Evolutionary conservation across 2,329 filamentous ascomycete genomes (phyloP).

Genomic region (Coniochaeta pulveracea): DNA sequence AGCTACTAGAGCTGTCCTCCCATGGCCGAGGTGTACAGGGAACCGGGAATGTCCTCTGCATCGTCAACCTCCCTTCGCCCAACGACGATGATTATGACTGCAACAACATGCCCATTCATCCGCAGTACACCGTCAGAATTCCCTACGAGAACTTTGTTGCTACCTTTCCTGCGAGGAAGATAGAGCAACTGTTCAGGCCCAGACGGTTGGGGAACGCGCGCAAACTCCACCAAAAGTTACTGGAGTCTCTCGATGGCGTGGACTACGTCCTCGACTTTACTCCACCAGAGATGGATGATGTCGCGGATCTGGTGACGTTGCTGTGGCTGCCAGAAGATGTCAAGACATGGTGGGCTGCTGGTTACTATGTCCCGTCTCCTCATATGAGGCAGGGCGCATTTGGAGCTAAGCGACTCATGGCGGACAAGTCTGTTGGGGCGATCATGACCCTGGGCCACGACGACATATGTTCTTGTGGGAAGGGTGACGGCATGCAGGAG

Average conservation of each 20-base stretch:
- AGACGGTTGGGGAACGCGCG: conserved; percentile 26
- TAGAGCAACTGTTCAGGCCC: conserved; percentile 31
- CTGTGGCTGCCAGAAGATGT: conserved; percentile 38
- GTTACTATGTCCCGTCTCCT: conserved; percentile 9
- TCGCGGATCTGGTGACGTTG: conserved; percentile 21
- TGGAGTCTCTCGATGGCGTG: conserved; percentile 28
- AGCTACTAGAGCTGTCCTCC: conserved; percentile 6
- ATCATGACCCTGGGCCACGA: conserved; percentile 35
- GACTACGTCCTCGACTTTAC: conserved; percentile 53
- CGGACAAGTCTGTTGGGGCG: conserved; percentile 19
- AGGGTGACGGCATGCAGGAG: conserved; percentile 12
- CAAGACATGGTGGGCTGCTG: conserved; percentile 27
- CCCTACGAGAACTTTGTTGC: conserved; percentile 32
- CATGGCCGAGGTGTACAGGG: background rate
- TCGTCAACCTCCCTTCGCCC: conserved; percentile 29
- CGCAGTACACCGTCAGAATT: conserved; percentile 27
- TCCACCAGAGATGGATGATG: conserved; percentile 52
- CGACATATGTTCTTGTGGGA: conserved; percentile 20
- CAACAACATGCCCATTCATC: conserved; percentile 15
- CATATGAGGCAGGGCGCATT: conserved; percentile 14
- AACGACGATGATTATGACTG: conserved; percentile 19
- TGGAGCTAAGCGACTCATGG: conserved; percentile 19
- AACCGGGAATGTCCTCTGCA: conserved; percentile 11
- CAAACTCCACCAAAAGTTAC: conserved; percentile 24
- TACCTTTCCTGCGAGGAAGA: conserved; percentile 34